Evolutionary conservation across 768 basidiomycete species (phyloP).

Genomic region (Cystofilobasidium ferigula): DNA sequence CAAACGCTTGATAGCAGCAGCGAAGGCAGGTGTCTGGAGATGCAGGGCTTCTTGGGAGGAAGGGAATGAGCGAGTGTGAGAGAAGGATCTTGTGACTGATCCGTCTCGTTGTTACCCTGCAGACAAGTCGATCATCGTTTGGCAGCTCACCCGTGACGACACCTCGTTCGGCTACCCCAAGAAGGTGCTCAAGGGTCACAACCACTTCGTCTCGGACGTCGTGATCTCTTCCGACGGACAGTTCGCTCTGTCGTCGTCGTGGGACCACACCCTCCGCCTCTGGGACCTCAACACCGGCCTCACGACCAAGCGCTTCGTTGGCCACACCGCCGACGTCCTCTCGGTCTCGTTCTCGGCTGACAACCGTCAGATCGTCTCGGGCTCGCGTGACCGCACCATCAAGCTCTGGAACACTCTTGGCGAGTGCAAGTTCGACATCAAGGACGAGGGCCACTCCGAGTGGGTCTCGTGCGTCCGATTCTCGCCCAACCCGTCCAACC

Average conservation of each 20-base stretch:
- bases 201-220: conserved; percentile 97
- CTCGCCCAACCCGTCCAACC: conserved; percentile 93
- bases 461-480: conserved; percentile 99
- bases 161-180: conserved; percentile 84
- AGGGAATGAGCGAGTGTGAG: too few species aligned
- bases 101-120: conserved; percentile 12
- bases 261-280: conserved; percentile 99
- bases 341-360: conserved; percentile 99
- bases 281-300: conserved; percentile 98
- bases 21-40: too few species aligned
- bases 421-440: conserved; percentile 99
- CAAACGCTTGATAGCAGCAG: too few species aligned
- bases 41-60: neutral
- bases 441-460: conserved; percentile 95
- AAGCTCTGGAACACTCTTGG: conserved; percentile 99
- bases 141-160: conserved; percentile 80
- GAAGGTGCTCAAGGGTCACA: conserved; percentile 94
- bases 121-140: conserved; percentile 99
- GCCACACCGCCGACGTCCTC: conserved; percentile 93
- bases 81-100: neutral
- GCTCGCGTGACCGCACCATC: conserved; percentile 90
- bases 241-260: conserved; percentile 96
- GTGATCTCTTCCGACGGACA: conserved; percentile 99
- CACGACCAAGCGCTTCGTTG: conserved; percentile 94
- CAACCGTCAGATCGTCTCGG: conserved; percentile 98